These are phyloP conservation scores for Penicillium paxilli DNA, from an alignment of 495 filamentous ascomycete species.

Conservation along the genomic window DNA sequence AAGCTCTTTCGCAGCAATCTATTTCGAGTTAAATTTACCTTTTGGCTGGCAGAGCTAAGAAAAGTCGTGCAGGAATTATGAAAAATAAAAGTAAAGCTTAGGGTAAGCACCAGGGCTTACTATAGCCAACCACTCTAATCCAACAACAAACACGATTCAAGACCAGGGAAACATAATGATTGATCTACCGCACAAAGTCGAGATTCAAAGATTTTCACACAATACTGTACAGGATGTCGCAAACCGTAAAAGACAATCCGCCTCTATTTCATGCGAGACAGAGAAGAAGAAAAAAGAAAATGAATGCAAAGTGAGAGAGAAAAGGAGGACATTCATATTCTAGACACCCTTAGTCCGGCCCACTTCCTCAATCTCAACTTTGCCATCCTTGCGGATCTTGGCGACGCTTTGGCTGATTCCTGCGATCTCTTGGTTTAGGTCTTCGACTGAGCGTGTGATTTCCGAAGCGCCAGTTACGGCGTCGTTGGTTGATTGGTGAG, in stretches of 20 bases:
- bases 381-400: conserved; percentile 63
- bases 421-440: conserved; percentile 33
- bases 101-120: no score
- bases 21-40: no score
- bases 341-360: conserved; percentile 25
- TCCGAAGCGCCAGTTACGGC: conserved; percentile 23
- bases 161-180: background rate
- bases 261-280: conserved; percentile 15
- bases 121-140: no score
- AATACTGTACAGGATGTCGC: conserved; percentile 26
- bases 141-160: no score
- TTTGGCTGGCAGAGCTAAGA: no score
- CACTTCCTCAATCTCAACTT: conserved; percentile 66
- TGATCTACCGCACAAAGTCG: background rate
- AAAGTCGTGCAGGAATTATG: no score
- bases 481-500: conserved; percentile 36
- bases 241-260: conserved; percentile 11
- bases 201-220: conserved; percentile 7
- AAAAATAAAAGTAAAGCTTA: no score
- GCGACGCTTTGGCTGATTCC: conserved; percentile 52
- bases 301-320: conserved; percentile 5
- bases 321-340: background rate
- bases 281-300: no score
- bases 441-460: conserved; percentile 34
- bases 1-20: no score